Evolutionary conservation across 2,329 filamentous ascomycete species (phyloP), one percentile per base, ranked within the genome.

Genomic region (Arthroderma uncinatum): DNA sequence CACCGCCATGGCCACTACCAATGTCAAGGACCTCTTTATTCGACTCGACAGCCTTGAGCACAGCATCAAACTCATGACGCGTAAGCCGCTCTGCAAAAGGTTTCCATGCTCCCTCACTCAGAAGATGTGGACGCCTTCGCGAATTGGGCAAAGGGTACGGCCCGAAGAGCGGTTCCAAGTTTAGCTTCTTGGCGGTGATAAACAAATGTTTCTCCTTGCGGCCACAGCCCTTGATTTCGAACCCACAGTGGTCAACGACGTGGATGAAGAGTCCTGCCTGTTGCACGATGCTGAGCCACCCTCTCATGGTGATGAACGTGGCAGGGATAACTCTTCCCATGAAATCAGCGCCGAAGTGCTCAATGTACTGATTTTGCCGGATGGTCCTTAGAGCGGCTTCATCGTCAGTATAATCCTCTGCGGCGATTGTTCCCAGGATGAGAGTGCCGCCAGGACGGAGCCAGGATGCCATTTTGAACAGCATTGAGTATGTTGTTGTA

Each of bases 401-500:
- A 50, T 50, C 44, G 5, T 14, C 4, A 21, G 16, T 33, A 12
- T 28, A 33, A 28, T 56, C 10, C 55, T 54, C 44, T 2, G 57
- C 59, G 4, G 59, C 56, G 9, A 48, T 57, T 5, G 50, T 52
- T 2, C 59, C 61, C 7, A 63, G 30, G 1, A 59, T 54, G 12
- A 63, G 10, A 33, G 59, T 40, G 6, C 57, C 62, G 21, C 28
- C 44, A 2, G 9, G 36, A 40, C 56, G 39, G 8, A 63, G 30
- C 62, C 62, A 62, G 37, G 61, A 53, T 1, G 61, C 30, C 19
- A 61, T 61, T 39, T 42, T 52, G 21, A 53, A 58, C 7, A 59
- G 21, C 28, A 62, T 47, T 2, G 53, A 57, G 34, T 58, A 54
- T 2, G 44, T 40, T 16, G 62, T 60, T 23, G 40, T 54, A 6